Conservation (phyloP, 768 basidiomycete species). For the Naganishia friedmannii region DNA sequence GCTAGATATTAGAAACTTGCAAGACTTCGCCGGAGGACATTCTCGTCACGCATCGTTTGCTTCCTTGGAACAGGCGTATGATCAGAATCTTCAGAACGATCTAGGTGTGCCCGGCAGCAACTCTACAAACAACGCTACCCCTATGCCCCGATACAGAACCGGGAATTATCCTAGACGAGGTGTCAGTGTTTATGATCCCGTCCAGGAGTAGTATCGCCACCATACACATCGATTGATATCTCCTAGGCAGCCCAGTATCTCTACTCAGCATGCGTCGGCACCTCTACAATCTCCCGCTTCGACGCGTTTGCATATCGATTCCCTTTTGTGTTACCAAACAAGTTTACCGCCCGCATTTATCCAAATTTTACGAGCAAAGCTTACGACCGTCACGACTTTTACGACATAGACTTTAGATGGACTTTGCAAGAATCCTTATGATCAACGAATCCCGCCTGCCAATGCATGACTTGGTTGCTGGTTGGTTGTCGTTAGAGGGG, state of each 20-base stretch:
- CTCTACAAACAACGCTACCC: background rate
- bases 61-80: slow-evolving; percentile 10
- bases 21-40: slow-evolving; percentile 13
- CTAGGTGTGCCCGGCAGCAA: background rate
- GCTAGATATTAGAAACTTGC: background rate
- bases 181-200: slow-evolving; percentile 19
- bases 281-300: background rate
- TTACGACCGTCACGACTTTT: slow-evolving; percentile 7
- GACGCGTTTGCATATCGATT: slow-evolving; percentile 8
- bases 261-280: background rate
- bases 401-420: slow-evolving; percentile 22
- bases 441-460: background rate
- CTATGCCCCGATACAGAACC: slow-evolving; percentile 10
- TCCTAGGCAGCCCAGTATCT: background rate
- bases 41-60: slow-evolving; percentile 18
- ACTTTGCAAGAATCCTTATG: background rate
- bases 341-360: background rate
- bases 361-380: background rate
- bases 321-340: slow-evolving; percentile 4
- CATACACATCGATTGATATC: background rate
- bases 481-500: background rate
- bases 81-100: background rate
- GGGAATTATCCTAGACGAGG: slow-evolving; percentile 8
- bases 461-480: background rate
- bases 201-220: background rate